Evolutionary conservation across 345 rosid species (phyloP).

Genomic region (Turritis glabra): DNA sequence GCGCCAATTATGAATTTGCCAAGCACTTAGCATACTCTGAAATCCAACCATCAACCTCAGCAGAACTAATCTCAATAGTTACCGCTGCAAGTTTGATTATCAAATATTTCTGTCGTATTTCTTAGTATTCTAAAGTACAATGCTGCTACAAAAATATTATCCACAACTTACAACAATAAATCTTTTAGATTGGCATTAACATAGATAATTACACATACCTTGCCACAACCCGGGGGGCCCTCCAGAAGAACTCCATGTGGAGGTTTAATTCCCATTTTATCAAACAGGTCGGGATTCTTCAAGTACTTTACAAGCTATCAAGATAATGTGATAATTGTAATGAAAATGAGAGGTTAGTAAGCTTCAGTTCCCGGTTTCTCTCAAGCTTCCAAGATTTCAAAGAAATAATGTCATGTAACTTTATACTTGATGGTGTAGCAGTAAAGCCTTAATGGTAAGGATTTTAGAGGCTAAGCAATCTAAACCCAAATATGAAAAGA

Average conservation of each 20-base stretch:
- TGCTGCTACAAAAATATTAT: background rate
- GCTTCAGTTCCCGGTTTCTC: conserved; percentile 10
- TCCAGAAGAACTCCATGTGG: conserved; percentile 97
- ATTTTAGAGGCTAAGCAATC: background rate
- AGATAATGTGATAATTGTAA: conserved; percentile 24
- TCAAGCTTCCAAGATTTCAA: background rate
- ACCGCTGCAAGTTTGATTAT: conserved; percentile 1
- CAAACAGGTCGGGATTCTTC: conserved; percentile 94
- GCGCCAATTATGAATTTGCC: background rate
- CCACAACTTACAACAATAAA: conserved; percentile 14
- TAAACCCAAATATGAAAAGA: background rate
- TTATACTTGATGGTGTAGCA: background rate
- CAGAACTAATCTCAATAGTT: background rate
- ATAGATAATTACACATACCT: conserved; percentile 53
- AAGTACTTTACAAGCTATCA: conserved; percentile 83
- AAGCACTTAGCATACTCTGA: background rate
- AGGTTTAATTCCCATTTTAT: conserved; percentile 92
- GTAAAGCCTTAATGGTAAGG: background rate
- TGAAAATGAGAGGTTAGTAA: conserved; percentile 19
- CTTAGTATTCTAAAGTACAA: background rate
- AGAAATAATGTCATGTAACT: background rate
- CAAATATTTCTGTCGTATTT: background rate
- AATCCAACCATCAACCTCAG: conserved; percentile 9
- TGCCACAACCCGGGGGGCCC: conserved; percentile 98
- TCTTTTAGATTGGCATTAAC: conserved; percentile 8